Base-by-base conservation (phyloP, 306 rosid species). In the Cicer yamashitae region DNA sequence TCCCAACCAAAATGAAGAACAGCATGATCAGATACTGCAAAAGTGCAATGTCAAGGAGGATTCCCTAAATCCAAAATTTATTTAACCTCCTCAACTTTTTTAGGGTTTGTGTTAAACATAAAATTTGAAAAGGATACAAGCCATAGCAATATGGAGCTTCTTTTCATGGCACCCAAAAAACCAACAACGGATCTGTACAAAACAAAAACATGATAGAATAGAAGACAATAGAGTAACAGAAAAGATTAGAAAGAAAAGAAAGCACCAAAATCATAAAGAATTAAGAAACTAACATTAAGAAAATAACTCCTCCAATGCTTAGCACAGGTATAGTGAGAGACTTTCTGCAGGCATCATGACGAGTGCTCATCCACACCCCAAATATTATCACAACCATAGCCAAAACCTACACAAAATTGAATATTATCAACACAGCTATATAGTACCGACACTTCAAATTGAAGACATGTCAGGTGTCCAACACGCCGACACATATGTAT, bases 361-460 rank as follows among this genome's bases (percentile, higher is more conserved):
- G 96, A 67, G 87, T 77, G 79, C 92, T 91, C 96, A 94, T 90
- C 97, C 96, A 94, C 66, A 91, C 81, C 67, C 97, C 98, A 85
- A 91, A 94, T 67, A 85, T 79, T 76, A 91, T 81, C 12, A 94
- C 97, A 54, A 64, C 88, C 30, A 88, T 71, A 59, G 97, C 91
- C 69, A 92, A 83, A 76, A 94, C 82, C 98, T 94, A 89, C 83
- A 73, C 67, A 67, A 76, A 30, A 30, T 30, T 13, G 20, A 59
- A 64, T 50, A 61, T 30, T 43, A 56, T 30, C 10, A 40, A 77
- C 75, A 70, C 22, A 79, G 51, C 53, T 30, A 53, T 53, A 10
- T 15, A 59, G 2, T 14, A 30, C 43, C 0, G 1, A 34, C 18
- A 34, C 2, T 6, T 59, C 18, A 59, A 13, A 59, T 25, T 58